Base-by-base conservation (phyloP, 768 basidiomycete genomes). In the Daedaleopsis sinensis region DNA sequence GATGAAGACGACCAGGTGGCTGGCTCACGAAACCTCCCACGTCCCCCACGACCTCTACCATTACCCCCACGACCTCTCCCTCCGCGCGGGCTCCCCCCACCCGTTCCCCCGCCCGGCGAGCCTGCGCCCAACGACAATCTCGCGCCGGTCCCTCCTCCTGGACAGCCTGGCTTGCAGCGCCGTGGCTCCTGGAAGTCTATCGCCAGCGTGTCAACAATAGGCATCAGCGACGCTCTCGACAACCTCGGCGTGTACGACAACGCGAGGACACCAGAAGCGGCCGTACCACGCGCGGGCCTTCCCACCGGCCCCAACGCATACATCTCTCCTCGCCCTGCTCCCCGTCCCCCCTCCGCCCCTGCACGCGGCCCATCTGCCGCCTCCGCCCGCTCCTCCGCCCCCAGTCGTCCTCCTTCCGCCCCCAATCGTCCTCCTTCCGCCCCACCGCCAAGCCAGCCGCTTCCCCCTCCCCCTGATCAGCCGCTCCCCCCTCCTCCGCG, bases 191-290 rank as follows among this genome's bases (percentile, higher is more conserved):
- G 59, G 55, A 64, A 57, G 48, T 62, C 62, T 23, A 49, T 64
- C 49, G 62, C 62, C 15, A 64, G 62, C 24, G 62, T 64, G 10
- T 61, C 64, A 16, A 58, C 64, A 7, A 65, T 55, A 7, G 60
- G 57, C 52, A 77, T 55, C 44, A 64, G 84, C 78, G 62, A 84
- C 75, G 52, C 80, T 24, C 81, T 90, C 46, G 86, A 88, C 68
- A 76, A 77, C 62, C 42, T 53, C 42, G 82, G 82, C 12, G 73
- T 89, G 23, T 89, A 87, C 64, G 89, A 90, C 59, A 82, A 87
- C 8, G 90, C 90, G 23, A 82, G 82, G 37, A 89, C 91, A 6
- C 89, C 90, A 1, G 76, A 59, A 7, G 56, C 18, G n/a, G 50
- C 47, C 27, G 24, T 19, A 15, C 49, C 19, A 7, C 39, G 39